A percentile compares a stretch with the other conserved stretches of the same genome.
Evolutionary conservation across 1,284 basidiomycete genomes (phyloP).

Genomic region (Psilocybe mexicana): DNA sequence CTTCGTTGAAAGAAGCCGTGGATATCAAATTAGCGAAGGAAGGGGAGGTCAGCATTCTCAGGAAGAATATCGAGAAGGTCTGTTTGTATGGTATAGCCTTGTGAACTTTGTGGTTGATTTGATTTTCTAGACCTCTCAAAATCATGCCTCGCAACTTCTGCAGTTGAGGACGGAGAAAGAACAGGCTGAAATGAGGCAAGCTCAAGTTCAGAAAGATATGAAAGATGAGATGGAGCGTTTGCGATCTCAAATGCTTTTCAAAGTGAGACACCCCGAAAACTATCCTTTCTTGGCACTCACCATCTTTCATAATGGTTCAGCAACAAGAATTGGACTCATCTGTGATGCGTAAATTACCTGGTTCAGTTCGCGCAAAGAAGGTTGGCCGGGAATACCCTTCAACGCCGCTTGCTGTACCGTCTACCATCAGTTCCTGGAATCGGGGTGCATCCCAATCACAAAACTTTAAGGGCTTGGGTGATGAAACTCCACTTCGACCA

Average conservation of each 20-base stretch:
- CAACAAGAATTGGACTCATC: constrained; percentile 72
- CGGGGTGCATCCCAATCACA: constrained; percentile 26
- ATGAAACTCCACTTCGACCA: constrained; percentile 40
- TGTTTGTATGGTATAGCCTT: background rate
- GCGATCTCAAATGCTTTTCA: constrained; percentile 69
- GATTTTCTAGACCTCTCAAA: constrained; percentile 50
- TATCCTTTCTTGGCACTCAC: background rate
- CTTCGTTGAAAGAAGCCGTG: constrained; percentile 47
- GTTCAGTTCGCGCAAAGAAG: constrained; percentile 43
- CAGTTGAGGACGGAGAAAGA: constrained; percentile 62
- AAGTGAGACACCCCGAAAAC: constrained; percentile 40
- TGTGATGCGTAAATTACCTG: constrained; percentile 44
- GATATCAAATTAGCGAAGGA: constrained; percentile 52
- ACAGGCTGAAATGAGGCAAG: constrained; percentile 54
- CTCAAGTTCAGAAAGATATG: constrained; percentile 55
- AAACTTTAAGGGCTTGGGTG: constrained; percentile 25
- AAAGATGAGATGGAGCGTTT: constrained; percentile 70
- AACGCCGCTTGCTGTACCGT: constrained; percentile 39
- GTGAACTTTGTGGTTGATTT: constrained; percentile 1
- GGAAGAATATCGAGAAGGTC: constrained; percentile 58
- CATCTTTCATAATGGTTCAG: constrained; percentile 32
- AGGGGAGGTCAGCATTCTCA: constrained; percentile 62
- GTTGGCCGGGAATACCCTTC: constrained; percentile 36
- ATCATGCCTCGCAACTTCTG: constrained; percentile 57
- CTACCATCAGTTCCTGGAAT: constrained; percentile 43